Base-by-base conservation (phyloP, 2,329 filamentous ascomycete genomes). In the Massarina eburnea region DNA sequence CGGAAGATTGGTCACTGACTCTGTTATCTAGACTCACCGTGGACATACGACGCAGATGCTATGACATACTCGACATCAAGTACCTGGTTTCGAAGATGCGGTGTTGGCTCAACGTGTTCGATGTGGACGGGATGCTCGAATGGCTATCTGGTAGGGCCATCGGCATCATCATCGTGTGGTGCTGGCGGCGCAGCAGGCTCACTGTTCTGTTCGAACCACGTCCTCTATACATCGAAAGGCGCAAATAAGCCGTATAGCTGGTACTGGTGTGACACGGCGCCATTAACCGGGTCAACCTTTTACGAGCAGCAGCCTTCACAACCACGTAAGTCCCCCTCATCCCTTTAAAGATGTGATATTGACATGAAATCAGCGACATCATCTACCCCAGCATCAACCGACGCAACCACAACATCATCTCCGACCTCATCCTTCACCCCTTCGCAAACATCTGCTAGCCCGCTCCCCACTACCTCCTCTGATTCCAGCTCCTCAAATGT, bases 81-180 rank as follows among this genome's bases (percentile, higher is more conserved):
- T n/a, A 21, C 15, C n/a, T 50, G 30, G 26, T 46, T 50, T 15
- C 48, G 48, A 27, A 37, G 40, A 41, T 50, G 48, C 32, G 12
- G 15, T 4, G 37, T 50, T 12, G 34, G 29, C 18, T 32, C 40
- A 14, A 39, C n/a, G 18, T 51, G 48, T 43, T 12, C 30, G 8
- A 47, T 51, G 44, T 51, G 39, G 19, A 47, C 48, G 29, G 30
- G 17, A 21, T 51, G 48, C 22, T 46, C 36, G 10, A 41, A 41
- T 14, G 44, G 48, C 1, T 51, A 24, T 15, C 29, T 51, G 37
- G 15, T 47, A 10, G 44, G 22, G 2, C 32, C 19, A 14, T 19
- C 27, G 2, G 39, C 44, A 14, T 51, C 44, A 14, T 30, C 38
- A 19, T 51, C 35, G 9, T 51, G 48, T 41, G 39, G 43, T n/a